Evolutionary conservation across 1,284 basidiomycete species (phyloP), one percentile per base, ranked within the genome.

Genomic region (Ustilago shanxiensis): DNA sequence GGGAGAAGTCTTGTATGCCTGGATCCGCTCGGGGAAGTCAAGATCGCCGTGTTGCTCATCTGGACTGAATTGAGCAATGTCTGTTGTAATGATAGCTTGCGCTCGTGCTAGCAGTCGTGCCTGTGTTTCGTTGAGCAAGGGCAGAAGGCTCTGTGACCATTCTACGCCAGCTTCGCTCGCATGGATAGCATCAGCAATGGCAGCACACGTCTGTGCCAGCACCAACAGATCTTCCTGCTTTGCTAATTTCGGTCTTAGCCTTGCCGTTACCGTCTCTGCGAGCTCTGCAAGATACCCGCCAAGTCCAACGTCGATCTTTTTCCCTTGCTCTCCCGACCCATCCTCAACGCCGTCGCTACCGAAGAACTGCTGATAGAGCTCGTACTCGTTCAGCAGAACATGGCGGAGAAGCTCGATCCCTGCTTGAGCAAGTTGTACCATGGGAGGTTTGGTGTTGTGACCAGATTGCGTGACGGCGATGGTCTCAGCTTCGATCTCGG

Each of bases 1-100:
- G 22, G n/a, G 22, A 47, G 33, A 49, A 3, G 62, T 37, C 29
- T 64, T 66, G 45, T 69, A 68, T 0, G 47, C 49, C 1, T n/a
- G 28, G 22, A 79, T 69, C 9, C 56, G 63, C 14, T 66, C 64
- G 1, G 77, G 73, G 31, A 72, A 79, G 24, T 76, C 69, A 29
- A 79, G 73, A 7, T 79, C 44, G 7, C 71, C 72, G 11, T 45
- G 39, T 28, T 70, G 55, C 22, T 76, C 68, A 47, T 55, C 55
- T 1, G 77, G 54, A 3, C n/a, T 33, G 49, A 76, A 79, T 1
- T 60, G 50, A 9, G 64, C 64, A 31, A 79, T 66, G 51, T 76
- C 60, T 57, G 53, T 47, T 18, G 66, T 41, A 11, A 75, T 20
- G 47, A 72, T 26, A 11, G 45, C 24, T 31, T 76, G 65, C 11